Conservation (phyloP, 1,139 yeast genomes). For the Williopsis jadinii region DNA sequence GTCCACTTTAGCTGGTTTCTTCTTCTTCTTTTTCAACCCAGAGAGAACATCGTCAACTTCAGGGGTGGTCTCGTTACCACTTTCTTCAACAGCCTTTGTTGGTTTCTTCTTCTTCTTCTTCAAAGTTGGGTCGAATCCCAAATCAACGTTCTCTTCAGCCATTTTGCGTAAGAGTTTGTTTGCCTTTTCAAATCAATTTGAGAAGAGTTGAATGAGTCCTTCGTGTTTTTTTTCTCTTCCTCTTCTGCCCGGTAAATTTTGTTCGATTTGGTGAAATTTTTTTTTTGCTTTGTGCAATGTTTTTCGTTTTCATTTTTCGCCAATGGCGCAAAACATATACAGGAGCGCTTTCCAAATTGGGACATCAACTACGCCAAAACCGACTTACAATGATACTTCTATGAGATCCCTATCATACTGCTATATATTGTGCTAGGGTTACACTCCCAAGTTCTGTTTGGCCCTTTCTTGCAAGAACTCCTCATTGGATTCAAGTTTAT, state of each 20-base stretch:
- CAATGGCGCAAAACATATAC: no score
- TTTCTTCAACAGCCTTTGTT: slow-evolving; percentile 19
- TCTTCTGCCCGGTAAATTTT: no score
- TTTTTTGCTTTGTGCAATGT: no score
- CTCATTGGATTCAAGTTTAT: slow-evolving; percentile 22
- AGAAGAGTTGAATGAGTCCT: no score
- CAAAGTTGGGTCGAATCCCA: slow-evolving; percentile 71
- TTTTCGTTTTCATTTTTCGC: no score
- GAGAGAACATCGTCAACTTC: slow-evolving; percentile 36
- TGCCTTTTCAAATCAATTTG: no score
- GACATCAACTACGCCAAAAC: no score
- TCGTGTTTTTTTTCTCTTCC: no score
- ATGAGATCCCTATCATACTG: not conserved
- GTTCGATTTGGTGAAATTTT: no score
- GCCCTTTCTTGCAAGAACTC: slow-evolving; percentile 21
- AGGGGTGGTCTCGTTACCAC: slow-evolving; percentile 17
- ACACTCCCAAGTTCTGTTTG: slow-evolving; percentile 2
- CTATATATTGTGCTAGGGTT: not conserved
- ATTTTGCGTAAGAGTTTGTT: slow-evolving; percentile 7
- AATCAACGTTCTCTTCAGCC: slow-evolving; percentile 31
- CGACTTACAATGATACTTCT: no score
- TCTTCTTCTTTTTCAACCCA: slow-evolving; percentile 43
- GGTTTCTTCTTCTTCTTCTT: slow-evolving; percentile 80
- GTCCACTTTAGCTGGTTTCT: slow-evolving; percentile 34
- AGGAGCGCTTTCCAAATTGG: no score